A percentile compares a stretch with the other conserved stretches of the same genome.
phyloP scores from a whole-genome alignment of 2,329 filamentous ascomycete species.

The Exophiala aquamarina region DNA sequence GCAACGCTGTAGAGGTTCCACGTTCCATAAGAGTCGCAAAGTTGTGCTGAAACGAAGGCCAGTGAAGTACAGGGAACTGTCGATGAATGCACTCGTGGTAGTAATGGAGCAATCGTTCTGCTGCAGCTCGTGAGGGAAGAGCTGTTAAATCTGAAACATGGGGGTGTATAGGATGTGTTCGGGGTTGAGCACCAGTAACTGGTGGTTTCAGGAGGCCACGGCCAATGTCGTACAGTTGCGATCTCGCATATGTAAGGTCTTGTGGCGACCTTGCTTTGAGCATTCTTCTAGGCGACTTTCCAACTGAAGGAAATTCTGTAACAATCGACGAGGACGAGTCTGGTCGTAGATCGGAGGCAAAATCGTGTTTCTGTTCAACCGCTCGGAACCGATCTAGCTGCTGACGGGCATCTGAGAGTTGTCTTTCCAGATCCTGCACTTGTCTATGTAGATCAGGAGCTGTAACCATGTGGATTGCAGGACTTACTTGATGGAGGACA shows the following conservation, averaged over 20 bases:
- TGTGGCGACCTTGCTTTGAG: constrained; percentile 62
- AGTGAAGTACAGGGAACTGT: constrained; percentile 82
- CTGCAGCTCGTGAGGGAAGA: constrained; percentile 68
- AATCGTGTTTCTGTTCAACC: constrained; percentile 55
- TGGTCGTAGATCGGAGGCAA: constrained; percentile 44
- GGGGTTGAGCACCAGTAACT: constrained; percentile 37
- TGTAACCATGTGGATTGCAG: constrained; percentile 7
- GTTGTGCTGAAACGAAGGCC: constrained; percentile 75
- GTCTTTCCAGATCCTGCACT: constrained; percentile 93
- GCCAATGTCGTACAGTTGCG: constrained; percentile 70
- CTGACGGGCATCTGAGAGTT: constrained; percentile 75
- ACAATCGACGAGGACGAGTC: constrained; percentile 44
- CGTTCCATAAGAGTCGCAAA: constrained; percentile 75
- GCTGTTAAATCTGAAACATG: constrained; percentile 51
- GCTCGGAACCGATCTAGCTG: constrained; percentile 75
- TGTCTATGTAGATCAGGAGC: constrained; percentile 53
- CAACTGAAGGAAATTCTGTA: constrained; percentile 64
- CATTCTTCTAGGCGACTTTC: constrained; percentile 64
- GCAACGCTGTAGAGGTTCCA: constrained; percentile 59
- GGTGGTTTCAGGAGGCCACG: constrained; percentile 80
- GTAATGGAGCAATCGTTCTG: constrained; percentile 70
- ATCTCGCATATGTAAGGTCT: constrained; percentile 70
- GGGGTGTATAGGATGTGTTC: constrained; percentile 32
- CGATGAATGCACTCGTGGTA: constrained; percentile 78
- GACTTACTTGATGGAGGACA: constrained; percentile 92